These are phyloP conservation scores for Lichtheimia ornata DNA, from an alignment of 371 early-diverging fungal species.

Conservation along the genomic window DNA sequence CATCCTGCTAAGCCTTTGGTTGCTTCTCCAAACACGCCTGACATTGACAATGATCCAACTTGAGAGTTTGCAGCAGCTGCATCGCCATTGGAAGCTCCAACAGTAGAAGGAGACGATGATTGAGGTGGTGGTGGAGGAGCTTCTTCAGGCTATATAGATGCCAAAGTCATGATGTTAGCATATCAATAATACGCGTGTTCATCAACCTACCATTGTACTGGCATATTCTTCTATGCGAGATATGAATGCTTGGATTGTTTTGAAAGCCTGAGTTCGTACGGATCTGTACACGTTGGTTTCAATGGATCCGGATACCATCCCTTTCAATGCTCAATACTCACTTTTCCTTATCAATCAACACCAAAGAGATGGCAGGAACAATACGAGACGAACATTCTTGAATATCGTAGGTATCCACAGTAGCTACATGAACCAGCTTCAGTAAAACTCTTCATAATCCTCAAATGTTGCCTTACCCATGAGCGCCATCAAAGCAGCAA, in stretches of 20 bases:
- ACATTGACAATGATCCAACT: conserved; percentile 25
- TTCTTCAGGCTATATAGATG: conserved; percentile 53
- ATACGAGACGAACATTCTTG: conserved; percentile 73
- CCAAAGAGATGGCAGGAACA: conserved; percentile 74
- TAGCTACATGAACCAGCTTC: conserved; percentile 47
- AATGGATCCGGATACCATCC: too few relatives aligned
- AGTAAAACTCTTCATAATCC: not conserved
- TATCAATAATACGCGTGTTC: not conserved
- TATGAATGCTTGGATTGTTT: conserved; percentile 66
- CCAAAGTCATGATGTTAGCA: not conserved
- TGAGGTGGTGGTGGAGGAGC: too few relatives aligned
- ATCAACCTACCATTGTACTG: conserved; percentile 64
- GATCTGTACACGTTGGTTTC: conserved; percentile 32
- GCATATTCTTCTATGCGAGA: conserved; percentile 67
- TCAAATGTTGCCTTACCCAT: conserved; percentile 44
- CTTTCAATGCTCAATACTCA: conserved; percentile 22
- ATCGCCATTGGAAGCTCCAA: too few relatives aligned
- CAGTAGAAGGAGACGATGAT: too few relatives aligned
- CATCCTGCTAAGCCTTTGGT: conserved; percentile 52
- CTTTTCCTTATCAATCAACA: conserved; percentile 88
- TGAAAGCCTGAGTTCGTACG: conserved; percentile 84
- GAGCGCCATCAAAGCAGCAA: conserved; percentile 88
- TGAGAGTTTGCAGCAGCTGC: conserved; percentile 16
- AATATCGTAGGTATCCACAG: conserved; percentile 69
- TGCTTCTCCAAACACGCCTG: conserved; percentile 46